Conservation (phyloP, 164 flowering plant species). For the Liriodendron chinense region DNA sequence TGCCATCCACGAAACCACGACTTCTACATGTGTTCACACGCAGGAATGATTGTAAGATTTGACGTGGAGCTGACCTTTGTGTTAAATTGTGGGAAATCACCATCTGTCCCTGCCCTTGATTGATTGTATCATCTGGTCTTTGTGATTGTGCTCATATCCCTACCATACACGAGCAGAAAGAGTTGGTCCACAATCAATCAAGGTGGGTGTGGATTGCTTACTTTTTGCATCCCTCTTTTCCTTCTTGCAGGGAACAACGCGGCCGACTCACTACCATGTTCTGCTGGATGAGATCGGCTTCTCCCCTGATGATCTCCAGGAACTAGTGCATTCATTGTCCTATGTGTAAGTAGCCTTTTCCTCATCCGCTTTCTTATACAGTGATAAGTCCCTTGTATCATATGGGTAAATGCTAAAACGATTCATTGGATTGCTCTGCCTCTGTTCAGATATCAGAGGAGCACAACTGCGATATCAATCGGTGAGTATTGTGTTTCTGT, state of each 20-base stretch:
- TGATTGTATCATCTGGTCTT: conserved; percentile 72
- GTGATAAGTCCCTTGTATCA: not conserved
- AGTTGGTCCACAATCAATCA: not conserved
- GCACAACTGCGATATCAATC: conserved; percentile 84
- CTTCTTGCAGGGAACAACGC: conserved; percentile 56
- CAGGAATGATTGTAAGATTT: conserved; percentile 88
- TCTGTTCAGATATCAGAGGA: conserved; percentile 63
- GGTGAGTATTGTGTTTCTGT: conserved; percentile 35
- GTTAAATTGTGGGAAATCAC: not conserved
- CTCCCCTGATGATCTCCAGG: conserved; percentile 71
- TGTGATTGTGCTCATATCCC: conserved; percentile 89
- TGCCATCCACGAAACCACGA: conserved; percentile 80
- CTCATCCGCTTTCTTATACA: no score
- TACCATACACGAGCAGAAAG: conserved; percentile 96
- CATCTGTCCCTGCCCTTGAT: not conserved
- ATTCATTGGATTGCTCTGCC: not conserved
- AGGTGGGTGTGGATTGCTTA: not conserved
- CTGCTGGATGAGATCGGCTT: conserved; percentile 66
- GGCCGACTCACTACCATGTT: conserved; percentile 84
- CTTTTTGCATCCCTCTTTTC: not conserved
- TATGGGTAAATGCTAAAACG: not conserved
- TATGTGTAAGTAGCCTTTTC: conserved; percentile 59
- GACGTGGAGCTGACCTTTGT: no score
- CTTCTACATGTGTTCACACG: conserved; percentile 90
- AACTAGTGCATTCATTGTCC: conserved; percentile 70